These are phyloP conservation scores for Bryoglossum gracile DNA, from an alignment of 495 filamentous ascomycete species.

Conservation along the genomic window DNA sequence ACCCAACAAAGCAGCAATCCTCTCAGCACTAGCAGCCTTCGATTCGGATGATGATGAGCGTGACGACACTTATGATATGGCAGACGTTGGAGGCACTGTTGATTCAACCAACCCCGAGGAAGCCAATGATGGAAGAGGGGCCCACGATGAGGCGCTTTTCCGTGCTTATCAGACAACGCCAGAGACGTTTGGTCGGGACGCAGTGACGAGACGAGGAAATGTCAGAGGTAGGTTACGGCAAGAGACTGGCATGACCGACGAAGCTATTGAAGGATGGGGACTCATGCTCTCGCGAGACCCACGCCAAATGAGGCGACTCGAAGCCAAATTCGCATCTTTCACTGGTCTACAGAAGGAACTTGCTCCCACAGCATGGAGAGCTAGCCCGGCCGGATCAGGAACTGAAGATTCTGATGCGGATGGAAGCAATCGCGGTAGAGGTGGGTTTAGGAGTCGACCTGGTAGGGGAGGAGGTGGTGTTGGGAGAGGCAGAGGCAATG, in stretches of 20 bases:
- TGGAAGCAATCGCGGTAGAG: slow-evolving; percentile 30
- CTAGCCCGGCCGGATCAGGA: slow-evolving; percentile 35
- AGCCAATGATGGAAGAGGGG: slow-evolving; percentile 30
- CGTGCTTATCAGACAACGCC: slow-evolving; percentile 54
- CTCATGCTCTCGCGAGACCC: slow-evolving; percentile 73
- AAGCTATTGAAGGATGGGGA: slow-evolving; percentile 90
- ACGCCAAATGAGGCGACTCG: slow-evolving; percentile 54
- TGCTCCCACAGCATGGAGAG: slow-evolving; percentile 54
- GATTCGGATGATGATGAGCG: slow-evolving; percentile 95
- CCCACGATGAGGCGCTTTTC: slow-evolving; percentile 49
- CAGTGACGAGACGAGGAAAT: slow-evolving; percentile 55
- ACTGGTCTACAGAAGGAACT: slow-evolving; percentile 54
- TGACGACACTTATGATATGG: slow-evolving; percentile 92
- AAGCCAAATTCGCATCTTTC: slow-evolving; percentile 56
- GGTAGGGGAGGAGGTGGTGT: slow-evolving; percentile 43
- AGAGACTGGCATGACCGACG: slow-evolving; percentile 85
- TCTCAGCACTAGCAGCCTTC: slow-evolving; percentile 84
- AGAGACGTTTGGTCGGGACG: slow-evolving; percentile 60
- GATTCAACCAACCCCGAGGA: slow-evolving; percentile 36
- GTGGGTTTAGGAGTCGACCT: slow-evolving; percentile 44
- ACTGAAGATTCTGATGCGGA: slow-evolving; percentile 39
- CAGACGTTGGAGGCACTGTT: slow-evolving; percentile 83
- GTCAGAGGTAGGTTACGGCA: slow-evolving; percentile 56
- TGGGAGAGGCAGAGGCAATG: slow-evolving; percentile 48
- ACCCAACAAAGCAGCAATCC: slow-evolving; percentile 76